Percentiles rank a stretch among this genome's conserved stretches.
Evolutionary conservation across 1,284 basidiomycete genomes (phyloP).

Genomic region (Ganoderma sinense): DNA sequence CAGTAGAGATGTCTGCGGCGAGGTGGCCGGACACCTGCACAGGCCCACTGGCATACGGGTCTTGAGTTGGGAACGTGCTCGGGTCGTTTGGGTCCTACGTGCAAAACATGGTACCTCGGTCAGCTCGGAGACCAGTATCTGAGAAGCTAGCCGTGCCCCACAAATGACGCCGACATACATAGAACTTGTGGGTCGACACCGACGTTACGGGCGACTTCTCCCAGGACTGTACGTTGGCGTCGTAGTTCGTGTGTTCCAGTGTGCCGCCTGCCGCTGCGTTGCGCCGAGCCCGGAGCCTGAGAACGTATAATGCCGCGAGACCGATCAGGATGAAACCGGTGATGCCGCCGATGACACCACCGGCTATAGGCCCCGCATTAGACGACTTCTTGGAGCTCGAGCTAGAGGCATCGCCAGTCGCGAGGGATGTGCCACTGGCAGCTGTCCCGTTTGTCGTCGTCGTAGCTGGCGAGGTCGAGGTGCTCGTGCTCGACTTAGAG

Average conservation of each 20-base stretch:
- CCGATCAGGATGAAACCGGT: slow-evolving; percentile 13
- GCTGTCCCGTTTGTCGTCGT: neutral
- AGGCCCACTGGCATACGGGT: slow-evolving; percentile 2
- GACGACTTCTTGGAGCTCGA: slow-evolving; percentile 16
- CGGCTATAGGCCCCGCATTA: slow-evolving; percentile 21
- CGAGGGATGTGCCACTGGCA: neutral
- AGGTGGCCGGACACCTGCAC: slow-evolving; percentile 1
- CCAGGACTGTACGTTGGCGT: neutral
- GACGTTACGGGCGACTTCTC: slow-evolving; percentile 13
- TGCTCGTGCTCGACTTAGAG: neutral
- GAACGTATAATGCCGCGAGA: slow-evolving; percentile 17
- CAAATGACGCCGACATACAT: slow-evolving; percentile 17
- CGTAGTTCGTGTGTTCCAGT: neutral
- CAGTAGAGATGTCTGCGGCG: neutral
- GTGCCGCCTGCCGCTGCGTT: too few species aligned
- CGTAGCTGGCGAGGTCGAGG: neutral
- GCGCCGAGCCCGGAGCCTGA: neutral
- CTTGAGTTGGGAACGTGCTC: slow-evolving; percentile 23
- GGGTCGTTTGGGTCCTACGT: slow-evolving; percentile 27
- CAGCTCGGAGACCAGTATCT: neutral
- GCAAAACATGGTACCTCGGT: neutral
- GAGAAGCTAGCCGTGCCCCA: neutral
- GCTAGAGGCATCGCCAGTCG: neutral
- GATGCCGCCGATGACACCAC: slow-evolving; percentile 13
- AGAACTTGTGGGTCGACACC: slow-evolving; percentile 13